A percentile compares a stretch with the other conserved stretches of the same genome.
phyloP scores from a whole-genome alignment of 2,329 filamentous ascomycete genomes.

The Neonectria sp. region DNA sequence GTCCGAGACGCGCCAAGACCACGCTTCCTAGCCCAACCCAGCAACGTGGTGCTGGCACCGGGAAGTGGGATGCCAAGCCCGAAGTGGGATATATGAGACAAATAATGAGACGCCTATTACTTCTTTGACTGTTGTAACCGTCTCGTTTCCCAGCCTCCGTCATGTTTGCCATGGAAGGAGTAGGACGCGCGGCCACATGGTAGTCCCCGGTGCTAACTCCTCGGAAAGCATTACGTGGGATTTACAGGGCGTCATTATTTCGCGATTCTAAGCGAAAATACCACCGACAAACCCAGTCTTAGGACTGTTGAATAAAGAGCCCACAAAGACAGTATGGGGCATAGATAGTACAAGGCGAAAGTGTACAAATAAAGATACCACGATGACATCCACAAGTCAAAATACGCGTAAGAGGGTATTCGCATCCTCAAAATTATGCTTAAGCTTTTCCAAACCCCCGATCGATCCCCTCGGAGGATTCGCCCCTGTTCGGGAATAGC shows the following conservation, averaged over 20 bases:
- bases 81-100: background rate
- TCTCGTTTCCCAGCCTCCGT: background rate
- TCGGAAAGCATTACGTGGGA: no score
- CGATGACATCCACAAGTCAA: background rate
- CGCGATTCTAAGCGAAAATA: background rate
- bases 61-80: conserved; percentile 13
- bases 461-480: background rate
- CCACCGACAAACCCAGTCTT: background rate
- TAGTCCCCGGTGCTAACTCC: background rate
- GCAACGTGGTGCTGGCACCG: conserved; percentile 1
- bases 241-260: background rate
- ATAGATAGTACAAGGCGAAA: background rate
- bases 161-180: no score
- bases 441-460: background rate
- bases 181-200: background rate
- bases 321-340: background rate
- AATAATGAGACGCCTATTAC: background rate
- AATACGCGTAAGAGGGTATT: background rate
- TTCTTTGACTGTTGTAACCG: conserved; percentile 1
- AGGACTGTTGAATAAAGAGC: background rate
- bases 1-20: background rate
- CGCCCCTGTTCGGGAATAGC: background rate
- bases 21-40: background rate
- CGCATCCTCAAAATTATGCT: background rate
- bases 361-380: background rate